Conservation (phyloP, 208 protist genomes). For the Herpetomonas tarakana region DNA sequence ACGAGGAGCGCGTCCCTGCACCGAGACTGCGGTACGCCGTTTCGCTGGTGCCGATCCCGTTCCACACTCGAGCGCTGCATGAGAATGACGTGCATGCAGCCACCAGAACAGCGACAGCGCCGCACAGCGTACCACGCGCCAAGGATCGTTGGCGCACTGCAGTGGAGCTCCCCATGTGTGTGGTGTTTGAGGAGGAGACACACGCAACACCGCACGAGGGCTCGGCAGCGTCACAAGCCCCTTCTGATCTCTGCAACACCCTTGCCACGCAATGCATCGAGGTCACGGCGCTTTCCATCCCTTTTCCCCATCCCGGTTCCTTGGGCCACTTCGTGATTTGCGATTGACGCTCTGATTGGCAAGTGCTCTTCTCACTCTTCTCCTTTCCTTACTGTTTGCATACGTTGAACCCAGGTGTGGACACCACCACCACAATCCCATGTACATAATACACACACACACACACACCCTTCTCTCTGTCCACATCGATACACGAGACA, state of each 20-base stretch:
- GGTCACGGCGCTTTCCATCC: neutral
- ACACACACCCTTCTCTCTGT: too few relatives aligned
- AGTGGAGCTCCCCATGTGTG: neutral
- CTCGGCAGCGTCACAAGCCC: too few relatives aligned
- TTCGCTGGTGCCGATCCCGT: neutral
- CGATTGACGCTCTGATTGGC: neutral
- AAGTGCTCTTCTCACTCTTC: conserved; percentile 1
- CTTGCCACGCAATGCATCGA: too few relatives aligned
- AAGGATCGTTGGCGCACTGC: neutral
- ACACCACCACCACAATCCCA: too few relatives aligned
- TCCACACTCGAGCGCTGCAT: neutral
- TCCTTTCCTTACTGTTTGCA: conserved; percentile 4
- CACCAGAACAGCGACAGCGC: neutral
- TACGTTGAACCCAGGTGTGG: too few relatives aligned
- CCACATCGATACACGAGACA: too few relatives aligned
- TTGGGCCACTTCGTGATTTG: neutral
- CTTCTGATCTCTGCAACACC: too few relatives aligned
- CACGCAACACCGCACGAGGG: neutral
- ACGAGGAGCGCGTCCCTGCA: neutral
- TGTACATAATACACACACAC: too few relatives aligned
- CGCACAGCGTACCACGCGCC: too few relatives aligned
- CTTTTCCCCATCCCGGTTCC: neutral
- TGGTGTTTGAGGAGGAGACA: neutral
- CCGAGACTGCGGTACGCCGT: neutral
- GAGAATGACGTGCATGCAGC: neutral